Conservation (phyloP, 805 yeast genomes). For the Yamadazyma paraphyllophila region DNA sequence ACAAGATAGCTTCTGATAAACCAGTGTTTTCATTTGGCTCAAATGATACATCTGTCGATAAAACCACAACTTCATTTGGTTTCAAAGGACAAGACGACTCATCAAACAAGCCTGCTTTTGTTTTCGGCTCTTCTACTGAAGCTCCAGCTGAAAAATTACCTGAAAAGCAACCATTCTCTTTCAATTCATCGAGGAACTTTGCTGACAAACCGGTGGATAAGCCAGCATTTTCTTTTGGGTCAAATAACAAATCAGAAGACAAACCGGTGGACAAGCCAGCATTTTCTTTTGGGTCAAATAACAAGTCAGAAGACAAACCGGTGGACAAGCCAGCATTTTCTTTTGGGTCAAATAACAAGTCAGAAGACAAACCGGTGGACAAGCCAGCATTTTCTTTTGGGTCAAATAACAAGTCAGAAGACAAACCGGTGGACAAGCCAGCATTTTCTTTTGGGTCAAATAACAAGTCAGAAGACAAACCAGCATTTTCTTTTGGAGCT, state of each 20-base stretch:
- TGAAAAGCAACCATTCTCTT: constrained; percentile 5
- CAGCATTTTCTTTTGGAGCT: constrained; percentile 6
- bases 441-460: constrained; percentile 8
- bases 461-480: too few species aligned
- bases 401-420: too few species aligned
- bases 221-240: constrained; percentile 8
- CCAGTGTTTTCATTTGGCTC: constrained; percentile 17
- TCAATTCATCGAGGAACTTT: constrained; percentile 15
- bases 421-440: constrained; percentile 10
- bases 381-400: too few species aligned
- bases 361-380: constrained; percentile 11
- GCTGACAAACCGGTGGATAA: constrained; percentile 9
- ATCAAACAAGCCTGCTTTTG: constrained; percentile 13
- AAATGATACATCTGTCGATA: constrained; percentile 8
- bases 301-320: too few species aligned
- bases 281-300: too few species aligned
- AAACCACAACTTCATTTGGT: constrained; percentile 18
- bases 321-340: too few species aligned
- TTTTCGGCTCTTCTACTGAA: constrained; percentile 11
- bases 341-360: too few species aligned
- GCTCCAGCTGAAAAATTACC: too few species aligned
- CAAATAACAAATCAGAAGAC: too few species aligned
- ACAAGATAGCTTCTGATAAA: constrained; percentile 1
- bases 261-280: too few species aligned
- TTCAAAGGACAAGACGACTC: neutral